A percentile compares a stretch with the other conserved stretches of the same genome.
phyloP scores from a whole-genome alignment of 176 grass and related monocot species.

The Triticum timopheevii region DNA sequence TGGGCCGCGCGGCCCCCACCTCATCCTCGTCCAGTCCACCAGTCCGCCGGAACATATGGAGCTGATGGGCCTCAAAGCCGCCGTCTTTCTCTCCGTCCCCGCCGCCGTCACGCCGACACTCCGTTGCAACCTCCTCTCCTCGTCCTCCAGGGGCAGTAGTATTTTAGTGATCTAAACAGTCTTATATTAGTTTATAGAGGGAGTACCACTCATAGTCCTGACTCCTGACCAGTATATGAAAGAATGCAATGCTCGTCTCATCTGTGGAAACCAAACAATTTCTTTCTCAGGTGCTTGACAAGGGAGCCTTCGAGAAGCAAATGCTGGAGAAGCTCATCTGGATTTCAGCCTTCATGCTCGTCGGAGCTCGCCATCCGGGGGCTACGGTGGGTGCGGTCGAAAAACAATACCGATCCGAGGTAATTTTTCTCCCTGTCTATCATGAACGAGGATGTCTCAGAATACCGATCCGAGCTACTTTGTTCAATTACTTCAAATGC shows the following conservation, averaged over 20 bases:
- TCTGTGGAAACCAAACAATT: too few species aligned
- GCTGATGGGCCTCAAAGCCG: constrained; percentile 38
- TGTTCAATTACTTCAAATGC: too few species aligned
- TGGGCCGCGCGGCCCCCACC: too few species aligned
- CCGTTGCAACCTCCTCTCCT: constrained; percentile 1
- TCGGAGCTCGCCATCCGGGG: constrained; percentile 86
- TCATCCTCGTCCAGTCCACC: too few species aligned
- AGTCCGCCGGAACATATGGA: too few species aligned
- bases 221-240: too few species aligned
- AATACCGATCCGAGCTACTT: not conserved
- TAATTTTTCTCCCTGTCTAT: too few species aligned
- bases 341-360: constrained; percentile 98
- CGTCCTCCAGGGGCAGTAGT: constrained; percentile 18
- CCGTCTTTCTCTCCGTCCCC: constrained; percentile 22
- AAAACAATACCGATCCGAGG: constrained; percentile 69
- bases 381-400: constrained; percentile 80
- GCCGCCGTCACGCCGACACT: constrained; percentile 8
- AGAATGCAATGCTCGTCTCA: too few species aligned
- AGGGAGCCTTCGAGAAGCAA: constrained; percentile 86
- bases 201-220: not conserved
- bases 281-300: constrained; percentile 67
- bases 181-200: too few species aligned
- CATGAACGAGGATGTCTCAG: too few species aligned
- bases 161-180: too few species aligned
- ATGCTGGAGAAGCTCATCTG: constrained; percentile 98